Base-by-base conservation (phyloP, 1,284 basidiomycete species). In the Irpex rosettiformis region DNA sequence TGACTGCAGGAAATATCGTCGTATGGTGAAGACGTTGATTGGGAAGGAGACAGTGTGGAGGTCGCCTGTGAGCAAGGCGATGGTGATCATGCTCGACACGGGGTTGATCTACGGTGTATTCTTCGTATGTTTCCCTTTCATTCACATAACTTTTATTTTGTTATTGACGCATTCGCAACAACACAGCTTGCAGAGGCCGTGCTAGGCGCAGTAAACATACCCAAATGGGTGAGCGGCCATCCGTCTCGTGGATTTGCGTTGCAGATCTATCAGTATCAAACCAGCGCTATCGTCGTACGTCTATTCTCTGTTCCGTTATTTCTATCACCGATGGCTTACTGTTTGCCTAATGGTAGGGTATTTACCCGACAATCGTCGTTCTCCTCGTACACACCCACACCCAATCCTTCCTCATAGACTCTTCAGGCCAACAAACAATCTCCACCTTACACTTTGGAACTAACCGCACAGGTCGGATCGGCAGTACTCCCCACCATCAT, bases 351-450 rank as follows among this genome's bases (percentile, higher is more conserved):
- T 16, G 18, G 10, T 10, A 13, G 16, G 64, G 64, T 2, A 59
- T 62, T 10, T 65, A 65, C 37, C 64, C 64, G 1, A 59, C 58
- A 13, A 45, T 65, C 27, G 49, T 65, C 42, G 59, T 65, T 40
- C 43, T 65, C 21, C 58, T 63, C 22, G 62, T 63, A 8, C 48
- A 62, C 59, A 51, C 48, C 2, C 48, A 51, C 25, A 51, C 48
- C 48, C 48, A 28, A 29, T 51, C 48, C 48, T 51, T 51, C 27
- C 48, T 51, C 16, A 51, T 51, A 11, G 48, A 51, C 48, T 25
- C 48, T 16, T 16, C 24, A 24, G 48, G 48, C 25, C 22, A 16
- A 8, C 27, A 51, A 25, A 51, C 48, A 11, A 18, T 51, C 48
- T 27, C 48, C 11, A 51, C 48, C 18, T 25, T 51, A 1, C 48